A percentile compares a stretch with the other conserved stretches of the same genome.
Evolutionary conservation across 108 stramenopile genomes (phyloP).

Genomic region (Fragilaria crotonensis): DNA sequence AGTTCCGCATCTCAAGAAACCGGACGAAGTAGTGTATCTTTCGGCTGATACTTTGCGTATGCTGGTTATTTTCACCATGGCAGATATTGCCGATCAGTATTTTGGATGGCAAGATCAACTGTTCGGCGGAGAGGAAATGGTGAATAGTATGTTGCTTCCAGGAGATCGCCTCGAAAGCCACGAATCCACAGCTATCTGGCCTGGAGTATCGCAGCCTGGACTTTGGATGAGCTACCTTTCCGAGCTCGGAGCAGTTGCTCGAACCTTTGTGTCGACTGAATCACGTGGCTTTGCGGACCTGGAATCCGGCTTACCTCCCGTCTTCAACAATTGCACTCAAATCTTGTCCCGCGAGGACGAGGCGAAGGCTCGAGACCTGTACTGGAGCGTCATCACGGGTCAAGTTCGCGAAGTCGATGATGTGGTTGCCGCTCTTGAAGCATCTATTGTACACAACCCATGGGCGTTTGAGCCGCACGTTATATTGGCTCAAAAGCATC

Average conservation of each 20-base stretch:
- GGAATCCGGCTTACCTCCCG: neutral
- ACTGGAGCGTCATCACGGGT: conserved; percentile 5
- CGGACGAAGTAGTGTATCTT: neutral
- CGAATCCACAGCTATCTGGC: conserved; percentile 12
- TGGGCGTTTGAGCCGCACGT: conserved; percentile 1
- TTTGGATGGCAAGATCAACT: conserved; percentile 24
- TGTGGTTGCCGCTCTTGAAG: neutral
- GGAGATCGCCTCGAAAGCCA: conserved; percentile 1
- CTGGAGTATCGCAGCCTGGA: conserved; percentile 8
- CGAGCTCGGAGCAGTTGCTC: conserved; percentile 4
- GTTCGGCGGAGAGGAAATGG: conserved; percentile 13
- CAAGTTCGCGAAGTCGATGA: neutral
- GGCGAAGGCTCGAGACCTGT: conserved; percentile 1
- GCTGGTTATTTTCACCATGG: conserved; percentile 5
- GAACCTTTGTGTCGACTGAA: neutral
- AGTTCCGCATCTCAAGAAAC: conserved; percentile 15
- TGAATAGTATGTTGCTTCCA: conserved; percentile 3
- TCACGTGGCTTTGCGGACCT: no score
- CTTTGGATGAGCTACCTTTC: conserved; percentile 31
- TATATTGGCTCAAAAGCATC: conserved; percentile 4
- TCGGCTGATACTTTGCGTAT: neutral
- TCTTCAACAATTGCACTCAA: conserved; percentile 2
- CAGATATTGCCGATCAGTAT: conserved; percentile 20
- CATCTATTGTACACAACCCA: neutral
- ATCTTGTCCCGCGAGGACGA: neutral